These are phyloP conservation scores for Microbotryum saponariae DNA, from an alignment of 1,284 basidiomycete genomes.

Conservation along the genomic window DNA sequence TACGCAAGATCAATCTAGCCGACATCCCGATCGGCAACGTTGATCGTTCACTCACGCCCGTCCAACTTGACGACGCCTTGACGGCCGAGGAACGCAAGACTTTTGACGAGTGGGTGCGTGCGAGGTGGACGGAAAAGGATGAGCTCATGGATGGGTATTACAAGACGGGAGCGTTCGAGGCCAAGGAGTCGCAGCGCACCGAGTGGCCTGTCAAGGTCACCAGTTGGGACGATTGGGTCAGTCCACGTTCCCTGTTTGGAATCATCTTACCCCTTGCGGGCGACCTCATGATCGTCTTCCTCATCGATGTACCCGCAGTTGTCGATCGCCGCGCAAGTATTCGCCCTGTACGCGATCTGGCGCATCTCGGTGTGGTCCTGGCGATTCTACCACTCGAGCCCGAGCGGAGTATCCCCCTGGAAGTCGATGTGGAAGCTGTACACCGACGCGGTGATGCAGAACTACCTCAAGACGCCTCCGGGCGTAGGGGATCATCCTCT, in stretches of 20 bases:
- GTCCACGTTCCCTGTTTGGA: neutral
- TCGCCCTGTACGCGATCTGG: neutral
- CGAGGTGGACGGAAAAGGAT: slow-evolving; percentile 78
- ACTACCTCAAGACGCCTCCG: neutral
- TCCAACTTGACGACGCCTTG: slow-evolving; percentile 45
- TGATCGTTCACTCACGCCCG: neutral
- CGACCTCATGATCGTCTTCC: neutral
- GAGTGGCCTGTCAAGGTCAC: neutral
- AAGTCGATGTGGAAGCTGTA: neutral
- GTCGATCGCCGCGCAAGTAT: neutral
- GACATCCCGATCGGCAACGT: neutral
- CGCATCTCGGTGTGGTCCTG: neutral
- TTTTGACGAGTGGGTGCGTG: slow-evolving; percentile 75
- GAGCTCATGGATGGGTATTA: slow-evolving; percentile 58
- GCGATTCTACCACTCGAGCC: neutral
- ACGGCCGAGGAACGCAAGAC: slow-evolving; percentile 56
- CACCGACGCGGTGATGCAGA: neutral
- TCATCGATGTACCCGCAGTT: neutral
- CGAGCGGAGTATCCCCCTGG: neutral
- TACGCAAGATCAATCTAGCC: slow-evolving; percentile 64
- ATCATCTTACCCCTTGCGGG: no score
- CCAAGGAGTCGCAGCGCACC: slow-evolving; percentile 1
- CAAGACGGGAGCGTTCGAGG: slow-evolving; percentile 37
- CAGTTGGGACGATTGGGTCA: slow-evolving; percentile 9
- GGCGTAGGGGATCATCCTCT: no score